Conservation (phyloP, 2,329 filamentous ascomycete genomes). For the Neopestalotiopsis clavispora region DNA sequence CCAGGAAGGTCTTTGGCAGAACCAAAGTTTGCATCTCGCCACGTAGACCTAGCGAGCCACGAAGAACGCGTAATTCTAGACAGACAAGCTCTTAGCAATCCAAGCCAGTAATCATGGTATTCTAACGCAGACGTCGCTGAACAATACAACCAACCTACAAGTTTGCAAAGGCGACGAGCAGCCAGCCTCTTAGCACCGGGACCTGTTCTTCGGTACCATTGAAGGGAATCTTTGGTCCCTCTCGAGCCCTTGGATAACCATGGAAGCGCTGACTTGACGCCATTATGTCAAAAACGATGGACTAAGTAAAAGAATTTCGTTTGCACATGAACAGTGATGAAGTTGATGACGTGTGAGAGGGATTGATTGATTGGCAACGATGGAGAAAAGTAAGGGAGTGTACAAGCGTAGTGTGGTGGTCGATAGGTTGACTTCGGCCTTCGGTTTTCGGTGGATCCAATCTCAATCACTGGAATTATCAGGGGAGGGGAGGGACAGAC, state of each 20-base stretch:
- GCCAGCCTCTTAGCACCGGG: slow-evolving; percentile 70
- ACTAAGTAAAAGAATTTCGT: background rate
- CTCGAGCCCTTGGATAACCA: slow-evolving; percentile 34
- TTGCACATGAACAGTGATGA: background rate
- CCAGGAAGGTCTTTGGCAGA: slow-evolving; percentile 50
- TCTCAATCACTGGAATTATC: background rate
- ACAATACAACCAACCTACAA: slow-evolving; percentile 52
- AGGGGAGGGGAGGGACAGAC: background rate
- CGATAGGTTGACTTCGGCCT: background rate
- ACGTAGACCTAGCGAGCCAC: slow-evolving; percentile 68
- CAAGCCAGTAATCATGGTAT: too few relatives aligned
- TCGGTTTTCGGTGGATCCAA: background rate
- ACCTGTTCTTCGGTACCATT: slow-evolving; percentile 62
- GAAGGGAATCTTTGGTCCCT: slow-evolving; percentile 43
- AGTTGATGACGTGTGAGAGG: background rate
- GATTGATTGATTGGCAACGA: background rate
- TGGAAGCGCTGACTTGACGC: slow-evolving; percentile 31
- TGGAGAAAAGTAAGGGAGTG: too few relatives aligned
- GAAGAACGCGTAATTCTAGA: slow-evolving; percentile 63
- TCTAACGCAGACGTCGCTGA: background rate
- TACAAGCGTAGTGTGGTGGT: too few relatives aligned
- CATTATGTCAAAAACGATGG: slow-evolving; percentile 19
- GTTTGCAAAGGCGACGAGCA: slow-evolving; percentile 65
- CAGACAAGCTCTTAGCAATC: slow-evolving; percentile 9
- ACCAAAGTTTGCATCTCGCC: slow-evolving; percentile 68